Percentiles rank a stretch among this genome's conserved stretches.
Evolutionary conservation across 148 eudicot genomes (phyloP).

Genomic region (Nepenthes gracilis): DNA sequence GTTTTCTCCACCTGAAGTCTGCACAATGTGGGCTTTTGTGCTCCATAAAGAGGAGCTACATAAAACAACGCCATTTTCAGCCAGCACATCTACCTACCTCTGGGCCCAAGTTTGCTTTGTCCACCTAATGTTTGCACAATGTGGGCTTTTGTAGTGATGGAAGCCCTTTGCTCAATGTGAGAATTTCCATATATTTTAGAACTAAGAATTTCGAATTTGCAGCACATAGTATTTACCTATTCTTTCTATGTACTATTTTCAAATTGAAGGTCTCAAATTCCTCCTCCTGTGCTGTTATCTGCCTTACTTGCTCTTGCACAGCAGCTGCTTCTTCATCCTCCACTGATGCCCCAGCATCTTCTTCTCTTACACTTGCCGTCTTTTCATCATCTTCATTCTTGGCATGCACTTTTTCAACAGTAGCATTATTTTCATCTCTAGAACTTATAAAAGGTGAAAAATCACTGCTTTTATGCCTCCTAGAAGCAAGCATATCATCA

Average conservation of each 20-base stretch:
- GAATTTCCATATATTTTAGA: background rate
- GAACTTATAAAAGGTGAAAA: conserved; percentile 71
- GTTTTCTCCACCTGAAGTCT: too few species aligned
- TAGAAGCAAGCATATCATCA: conserved; percentile 51
- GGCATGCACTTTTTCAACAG: conserved; percentile 42
- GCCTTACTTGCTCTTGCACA: conserved; percentile 97
- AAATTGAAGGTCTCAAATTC: conserved; percentile 94
- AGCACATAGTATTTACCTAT: conserved; percentile 44
- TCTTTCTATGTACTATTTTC: conserved; percentile 91
- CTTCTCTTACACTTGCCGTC: conserved; percentile 37
- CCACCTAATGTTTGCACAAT: too few species aligned
- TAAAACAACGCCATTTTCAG: too few species aligned
- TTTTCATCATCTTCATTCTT: conserved; percentile 43
- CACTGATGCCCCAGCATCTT: conserved; percentile 53
- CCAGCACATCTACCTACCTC: too few species aligned
- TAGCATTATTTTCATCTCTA: conserved; percentile 45
- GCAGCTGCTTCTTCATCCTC: conserved; percentile 98
- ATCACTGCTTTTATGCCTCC: conserved; percentile 60
- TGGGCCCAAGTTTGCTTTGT: too few species aligned
- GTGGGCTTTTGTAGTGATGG: background rate
- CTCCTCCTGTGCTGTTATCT: conserved; percentile 93
- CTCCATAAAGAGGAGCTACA: too few species aligned
- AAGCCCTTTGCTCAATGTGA: background rate
- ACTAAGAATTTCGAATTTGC: background rate
- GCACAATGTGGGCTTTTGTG: too few species aligned